Percentiles rank a stretch among this genome's conserved stretches.
phyloP scores from a whole-genome alignment of 2,329 filamentous ascomycete genomes.

The Penicillium sp. region DNA sequence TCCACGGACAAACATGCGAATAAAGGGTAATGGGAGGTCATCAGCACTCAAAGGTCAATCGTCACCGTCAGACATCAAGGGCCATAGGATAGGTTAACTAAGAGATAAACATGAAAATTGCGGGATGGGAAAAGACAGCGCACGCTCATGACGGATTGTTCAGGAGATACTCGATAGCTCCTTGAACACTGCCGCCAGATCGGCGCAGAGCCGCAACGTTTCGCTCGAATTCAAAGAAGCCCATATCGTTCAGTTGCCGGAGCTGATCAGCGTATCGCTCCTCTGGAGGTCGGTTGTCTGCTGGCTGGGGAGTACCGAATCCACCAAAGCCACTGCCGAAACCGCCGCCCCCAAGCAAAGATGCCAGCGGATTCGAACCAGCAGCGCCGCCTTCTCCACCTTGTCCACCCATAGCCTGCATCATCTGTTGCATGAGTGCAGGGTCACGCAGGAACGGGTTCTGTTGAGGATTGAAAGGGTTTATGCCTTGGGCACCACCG shows the following conservation, averaged over 20 bases:
- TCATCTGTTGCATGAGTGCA: constrained; percentile 56
- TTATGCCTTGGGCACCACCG: constrained; percentile 40
- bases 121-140: background rate
- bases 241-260: constrained; percentile 95
- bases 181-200: constrained; percentile 90
- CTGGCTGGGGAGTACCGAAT: constrained; percentile 52
- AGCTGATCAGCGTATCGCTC: constrained; percentile 89
- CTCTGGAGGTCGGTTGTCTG: constrained; percentile 86
- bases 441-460: constrained; percentile 61
- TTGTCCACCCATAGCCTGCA: constrained; percentile 50
- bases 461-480: constrained; percentile 47
- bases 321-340: constrained; percentile 41
- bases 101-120: constrained; percentile 1
- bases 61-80: constrained; percentile 9
- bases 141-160: constrained; percentile 30
- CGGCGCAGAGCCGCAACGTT: constrained; percentile 86
- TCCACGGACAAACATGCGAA: constrained; percentile 3
- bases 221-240: constrained; percentile 93
- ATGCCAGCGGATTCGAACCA: constrained; percentile 44
- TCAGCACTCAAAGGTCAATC: constrained; percentile 6
- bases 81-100: constrained; percentile 9
- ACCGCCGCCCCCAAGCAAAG: constrained; percentile 55
- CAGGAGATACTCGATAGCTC: constrained; percentile 53
- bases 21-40: constrained; percentile 8
- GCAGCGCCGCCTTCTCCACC: constrained; percentile 33